These are phyloP conservation scores for Cyclotella sp. DNA, from an alignment of 108 stramenopile species.

Conservation along the genomic window DNA sequence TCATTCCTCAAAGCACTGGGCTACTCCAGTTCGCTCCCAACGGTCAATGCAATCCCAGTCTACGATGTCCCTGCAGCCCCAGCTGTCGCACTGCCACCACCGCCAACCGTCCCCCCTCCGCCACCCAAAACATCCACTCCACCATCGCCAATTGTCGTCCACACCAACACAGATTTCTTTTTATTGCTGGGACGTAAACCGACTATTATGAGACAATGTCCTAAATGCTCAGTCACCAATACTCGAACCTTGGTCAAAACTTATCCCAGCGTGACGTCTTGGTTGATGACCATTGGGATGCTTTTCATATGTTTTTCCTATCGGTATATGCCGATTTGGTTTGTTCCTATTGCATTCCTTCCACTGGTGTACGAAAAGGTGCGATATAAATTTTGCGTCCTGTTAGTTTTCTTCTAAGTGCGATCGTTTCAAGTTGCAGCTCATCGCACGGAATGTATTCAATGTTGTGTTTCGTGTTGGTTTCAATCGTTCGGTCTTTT, in stretches of 20 bases:
- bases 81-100: not conserved
- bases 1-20: not conserved
- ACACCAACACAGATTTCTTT: constrained; percentile 26
- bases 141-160: not conserved
- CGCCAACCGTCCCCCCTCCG: not conserved
- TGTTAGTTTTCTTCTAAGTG: too few relatives aligned
- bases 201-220: constrained; percentile 17
- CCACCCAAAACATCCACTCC: not conserved
- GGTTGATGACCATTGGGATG: constrained; percentile 17
- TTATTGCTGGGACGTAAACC: constrained; percentile 22
- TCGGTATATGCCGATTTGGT: constrained; percentile 15
- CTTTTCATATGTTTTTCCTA: constrained; percentile 6
- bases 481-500: not conserved
- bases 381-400: not conserved
- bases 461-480: too few relatives aligned
- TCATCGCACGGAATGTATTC: too few relatives aligned
- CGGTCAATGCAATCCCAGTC: constrained; percentile 13
- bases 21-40: constrained; percentile 13
- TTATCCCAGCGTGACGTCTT: constrained; percentile 17
- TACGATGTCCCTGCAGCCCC: not conserved
- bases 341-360: constrained; percentile 17
- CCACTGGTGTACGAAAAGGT: constrained; percentile 27
- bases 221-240: constrained; percentile 5
- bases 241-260: constrained; percentile 12
- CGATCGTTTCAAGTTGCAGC: too few relatives aligned